Base-by-base conservation (phyloP, 2,329 filamentous ascomycete genomes). In the Lizonia empirigonia region DNA sequence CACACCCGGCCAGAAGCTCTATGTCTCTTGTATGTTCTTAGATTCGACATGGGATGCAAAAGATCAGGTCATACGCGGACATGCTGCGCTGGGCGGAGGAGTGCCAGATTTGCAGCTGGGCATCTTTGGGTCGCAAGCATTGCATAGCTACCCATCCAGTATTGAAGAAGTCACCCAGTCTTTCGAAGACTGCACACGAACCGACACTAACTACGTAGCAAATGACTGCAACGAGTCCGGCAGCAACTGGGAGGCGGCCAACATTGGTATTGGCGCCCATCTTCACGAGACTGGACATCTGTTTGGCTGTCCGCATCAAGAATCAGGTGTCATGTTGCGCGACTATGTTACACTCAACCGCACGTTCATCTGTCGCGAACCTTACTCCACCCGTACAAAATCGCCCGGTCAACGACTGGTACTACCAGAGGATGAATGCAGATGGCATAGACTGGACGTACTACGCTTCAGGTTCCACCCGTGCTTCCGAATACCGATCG, bases 171-270 rank as follows among this genome's bases (percentile, higher is more conserved):
- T 97, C 1, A 89, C 91, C 4, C 86, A 91, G 16, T 88, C 91
- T 5, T 96, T 97, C 65, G 88, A 85, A 13, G 92, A 97, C 73
- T 96, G 91, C 72, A 96, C 92, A 2, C 85, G 87, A 24, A 97
- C 91, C 0, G 90, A 97, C 68, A 89, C 86, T 8, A 82, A 85
- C 30, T 83, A 83, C 62, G 85, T 96, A 29, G 88, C 89, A 13
- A 96, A 97, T 64, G 90, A 96, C 69, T 90, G 86, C 71, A 88
- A 89, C 62, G 90, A 96, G 60, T 87, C 87, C 6, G 92, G 92
- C 19, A 96, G 90, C 68, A 94, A 86, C 37, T 97, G 93, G 93
- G 93, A 97, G 71, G 86, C 91, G n/a, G 91, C 90, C 20, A 96
- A 93, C 63, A 88, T 96, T 54, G 92, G 92, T 23, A 95, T 97